Conservation (phyloP, 805 yeast species). For the Starmerella scarabaei region DNA sequence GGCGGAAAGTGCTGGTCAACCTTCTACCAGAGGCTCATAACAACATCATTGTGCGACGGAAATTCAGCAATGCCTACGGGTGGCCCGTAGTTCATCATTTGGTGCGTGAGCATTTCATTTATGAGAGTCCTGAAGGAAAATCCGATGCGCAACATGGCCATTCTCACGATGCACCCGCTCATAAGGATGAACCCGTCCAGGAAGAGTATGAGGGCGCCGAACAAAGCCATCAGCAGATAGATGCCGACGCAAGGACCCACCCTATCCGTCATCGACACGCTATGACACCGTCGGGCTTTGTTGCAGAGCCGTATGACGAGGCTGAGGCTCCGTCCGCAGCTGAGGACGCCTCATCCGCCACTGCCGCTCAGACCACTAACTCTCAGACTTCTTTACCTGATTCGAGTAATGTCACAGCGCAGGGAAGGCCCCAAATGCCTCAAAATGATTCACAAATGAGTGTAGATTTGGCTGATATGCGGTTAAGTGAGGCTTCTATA, state of each 20-base stretch:
- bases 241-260: background rate
- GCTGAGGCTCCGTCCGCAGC: background rate
- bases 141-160: no score
- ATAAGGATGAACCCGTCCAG: background rate
- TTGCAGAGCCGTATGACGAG: background rate
- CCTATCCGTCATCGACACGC: no score
- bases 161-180: no score
- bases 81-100: constrained; percentile 86
- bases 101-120: constrained; percentile 47
- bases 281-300: background rate
- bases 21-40: constrained; percentile 91
- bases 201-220: background rate
- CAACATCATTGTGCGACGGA: constrained; percentile 74
- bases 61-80: constrained; percentile 87
- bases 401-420: background rate
- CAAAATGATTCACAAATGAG: background rate
- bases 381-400: no score
- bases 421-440: background rate
- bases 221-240: background rate
- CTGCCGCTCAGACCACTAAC: background rate
- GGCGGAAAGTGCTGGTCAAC: constrained; percentile 85
- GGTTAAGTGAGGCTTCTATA: background rate
- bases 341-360: background rate
- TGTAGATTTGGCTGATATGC: background rate
- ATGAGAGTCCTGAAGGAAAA: background rate